Percentiles rank a stretch among this genome's conserved stretches.
Evolutionary conservation across 1,284 basidiomycete species (phyloP).

Genomic region (Tilletia setariae): DNA sequence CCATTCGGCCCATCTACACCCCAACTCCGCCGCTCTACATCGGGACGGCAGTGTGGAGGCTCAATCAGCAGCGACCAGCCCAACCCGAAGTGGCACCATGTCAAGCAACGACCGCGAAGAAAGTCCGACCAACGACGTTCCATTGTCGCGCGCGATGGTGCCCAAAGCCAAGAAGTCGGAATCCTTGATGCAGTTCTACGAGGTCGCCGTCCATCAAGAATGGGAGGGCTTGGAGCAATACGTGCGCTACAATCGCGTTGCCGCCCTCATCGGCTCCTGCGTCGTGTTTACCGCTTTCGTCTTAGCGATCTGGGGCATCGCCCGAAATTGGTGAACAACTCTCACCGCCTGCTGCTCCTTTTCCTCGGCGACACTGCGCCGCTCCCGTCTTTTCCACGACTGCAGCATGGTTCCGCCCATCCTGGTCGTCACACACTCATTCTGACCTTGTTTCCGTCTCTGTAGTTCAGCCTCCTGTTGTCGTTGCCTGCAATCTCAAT

Average conservation of each 20-base stretch:
- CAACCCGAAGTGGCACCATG: not conserved
- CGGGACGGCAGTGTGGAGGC: not conserved
- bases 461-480: too few species aligned
- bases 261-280: not conserved
- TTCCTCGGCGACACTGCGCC: not conserved
- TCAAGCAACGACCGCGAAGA: not conserved
- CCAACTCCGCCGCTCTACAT: not conserved
- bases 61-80: not conserved
- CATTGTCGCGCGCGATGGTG: not conserved
- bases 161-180: not conserved
- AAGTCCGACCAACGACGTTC: not conserved
- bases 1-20: not conserved
- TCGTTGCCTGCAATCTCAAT: too few species aligned
- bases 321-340: not conserved
- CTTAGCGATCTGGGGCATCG: slow-evolving; percentile 1
- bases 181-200: slow-evolving; percentile 4
- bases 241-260: slow-evolving; percentile 5
- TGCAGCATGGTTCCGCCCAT: too few species aligned
- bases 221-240: slow-evolving; percentile 9
- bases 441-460: too few species aligned
- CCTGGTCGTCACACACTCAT: too few species aligned
- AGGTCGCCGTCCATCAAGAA: not conserved
- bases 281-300: not conserved
- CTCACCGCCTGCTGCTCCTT: not conserved
- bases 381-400: too few species aligned